These are phyloP conservation scores for Rhododendron kiyosumense DNA, from an alignment of 148 eudicot genomes.

Conservation along the genomic window DNA sequence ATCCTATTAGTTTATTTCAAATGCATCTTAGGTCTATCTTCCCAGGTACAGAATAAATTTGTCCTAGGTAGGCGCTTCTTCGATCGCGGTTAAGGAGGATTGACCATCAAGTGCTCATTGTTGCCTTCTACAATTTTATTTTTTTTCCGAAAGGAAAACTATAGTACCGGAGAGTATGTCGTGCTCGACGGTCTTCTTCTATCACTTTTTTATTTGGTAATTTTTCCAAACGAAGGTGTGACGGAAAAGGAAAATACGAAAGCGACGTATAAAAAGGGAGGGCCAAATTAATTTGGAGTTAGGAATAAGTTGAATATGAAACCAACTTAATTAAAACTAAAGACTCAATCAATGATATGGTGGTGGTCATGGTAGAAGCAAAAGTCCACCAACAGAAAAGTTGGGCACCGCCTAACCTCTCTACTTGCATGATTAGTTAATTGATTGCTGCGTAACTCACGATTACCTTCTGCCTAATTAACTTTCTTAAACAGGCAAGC, in stretches of 20 bases:
- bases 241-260: background rate
- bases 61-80: background rate
- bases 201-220: background rate
- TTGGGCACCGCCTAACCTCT: background rate
- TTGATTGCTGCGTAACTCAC: background rate
- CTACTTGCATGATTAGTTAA: background rate
- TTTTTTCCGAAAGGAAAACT: background rate
- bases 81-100: background rate
- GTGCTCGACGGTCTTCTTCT: background rate
- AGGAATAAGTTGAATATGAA: background rate
- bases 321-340: background rate
- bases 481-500: background rate
- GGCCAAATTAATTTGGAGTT: background rate
- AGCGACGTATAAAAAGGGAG: background rate
- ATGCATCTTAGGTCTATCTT: no score
- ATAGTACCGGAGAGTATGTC: no score
- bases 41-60: background rate
- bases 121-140: background rate
- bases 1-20: no score
- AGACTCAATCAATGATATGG: background rate
- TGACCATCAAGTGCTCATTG: background rate
- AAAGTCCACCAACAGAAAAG: background rate
- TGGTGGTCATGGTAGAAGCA: background rate
- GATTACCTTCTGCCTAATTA: background rate
- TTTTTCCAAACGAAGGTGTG: background rate